Evolutionary conservation across 495 filamentous ascomycete genomes (phyloP), one percentile per base, ranked within the genome.

Genomic region (Evansstolkia leycettana): DNA sequence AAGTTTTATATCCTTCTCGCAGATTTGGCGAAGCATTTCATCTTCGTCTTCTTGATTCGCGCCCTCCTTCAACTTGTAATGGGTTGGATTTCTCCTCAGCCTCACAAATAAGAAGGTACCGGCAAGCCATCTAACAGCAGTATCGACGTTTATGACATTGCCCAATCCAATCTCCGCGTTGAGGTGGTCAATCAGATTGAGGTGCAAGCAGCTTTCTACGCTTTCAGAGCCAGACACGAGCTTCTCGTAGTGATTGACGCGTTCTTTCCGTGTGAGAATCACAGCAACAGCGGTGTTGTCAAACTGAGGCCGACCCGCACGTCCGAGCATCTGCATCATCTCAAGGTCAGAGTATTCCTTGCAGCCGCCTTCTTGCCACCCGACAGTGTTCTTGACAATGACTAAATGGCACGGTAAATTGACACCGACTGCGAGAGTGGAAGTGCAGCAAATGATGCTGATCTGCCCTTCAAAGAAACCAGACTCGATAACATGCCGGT

Each of bases 251-350:
- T 76, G 72, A 14, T 61, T 35, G 4, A 75, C 76, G 18, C 84
- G 83, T 13, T 78, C 64, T 7, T 59, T 63, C 16, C 75, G 71
- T 0, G 90, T 94, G 57, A 98, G 73, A 34, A 98, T 93, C 16
- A 94, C 78, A 8, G 84, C 90, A 15, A 78, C 73, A 13, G 84
- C 89, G 43, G 64, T 85, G 31, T 82, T 68, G 41, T 94, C 90
- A 43, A 93, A 98, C 55, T 98, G 90, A 2, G 90, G 90, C 2
- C 90, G 69, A 0, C 90, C 90, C 24, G 90, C 89, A 33, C 90
- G 78, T 15, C 90, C 90, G 18, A 96, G 70, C 90, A 98, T 98
- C 51, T 98, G 90, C 84, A 94, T 95, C 40, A 98, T 73, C 45
- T 98, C 90, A 12, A 98, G 62, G 51, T 95, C 88, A 0, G 83